A percentile compares a stretch with the other conserved stretches of the same genome.
Evolutionary conservation across 805 yeast species (phyloP).

Genomic region (Starmera dryadoides): DNA sequence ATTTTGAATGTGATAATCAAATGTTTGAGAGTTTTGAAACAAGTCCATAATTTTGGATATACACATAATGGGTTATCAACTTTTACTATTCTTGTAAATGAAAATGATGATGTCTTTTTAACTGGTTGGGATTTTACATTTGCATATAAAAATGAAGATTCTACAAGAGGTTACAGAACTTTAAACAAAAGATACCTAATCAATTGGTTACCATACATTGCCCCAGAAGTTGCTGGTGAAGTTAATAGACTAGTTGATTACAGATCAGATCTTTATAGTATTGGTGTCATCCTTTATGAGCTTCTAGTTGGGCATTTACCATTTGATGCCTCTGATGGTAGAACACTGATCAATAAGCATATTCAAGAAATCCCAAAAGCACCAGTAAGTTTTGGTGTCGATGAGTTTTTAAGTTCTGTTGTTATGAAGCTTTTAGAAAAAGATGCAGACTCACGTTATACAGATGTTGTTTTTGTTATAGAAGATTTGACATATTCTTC

Average conservation of each 20-base stretch:
- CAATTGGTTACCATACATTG: slow-evolving; percentile 36
- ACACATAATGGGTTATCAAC: slow-evolving; percentile 42
- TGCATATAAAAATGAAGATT: slow-evolving; percentile 32
- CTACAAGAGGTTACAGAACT: slow-evolving; percentile 33
- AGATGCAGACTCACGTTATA: slow-evolving; percentile 31
- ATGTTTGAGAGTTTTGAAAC: slow-evolving; percentile 17
- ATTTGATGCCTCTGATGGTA: slow-evolving; percentile 32
- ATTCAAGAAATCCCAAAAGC: slow-evolving; percentile 33
- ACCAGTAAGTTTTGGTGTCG: slow-evolving; percentile 21
- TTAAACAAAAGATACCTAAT: slow-evolving; percentile 30
- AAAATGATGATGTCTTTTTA: slow-evolving; percentile 27
- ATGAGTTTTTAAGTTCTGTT: slow-evolving; percentile 27
- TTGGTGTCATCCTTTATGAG: slow-evolving; percentile 45
- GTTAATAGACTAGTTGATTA: slow-evolving; percentile 31
- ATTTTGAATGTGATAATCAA: slow-evolving; percentile 18
- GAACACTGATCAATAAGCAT: slow-evolving; percentile 32
- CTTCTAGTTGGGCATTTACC: slow-evolving; percentile 38
- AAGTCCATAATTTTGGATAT: slow-evolving; percentile 32
- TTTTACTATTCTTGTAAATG: slow-evolving; percentile 29
- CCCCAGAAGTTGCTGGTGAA: slow-evolving; percentile 43
- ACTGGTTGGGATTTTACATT: slow-evolving; percentile 45
- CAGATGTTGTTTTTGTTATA: slow-evolving; percentile 25
- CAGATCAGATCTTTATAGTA: slow-evolving; percentile 40
- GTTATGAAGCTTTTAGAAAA: slow-evolving; percentile 37
- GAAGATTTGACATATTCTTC: slow-evolving; percentile 24